Base-by-base conservation (phyloP, 495 filamentous ascomycete genomes). In the Penicillium crystallinum region DNA sequence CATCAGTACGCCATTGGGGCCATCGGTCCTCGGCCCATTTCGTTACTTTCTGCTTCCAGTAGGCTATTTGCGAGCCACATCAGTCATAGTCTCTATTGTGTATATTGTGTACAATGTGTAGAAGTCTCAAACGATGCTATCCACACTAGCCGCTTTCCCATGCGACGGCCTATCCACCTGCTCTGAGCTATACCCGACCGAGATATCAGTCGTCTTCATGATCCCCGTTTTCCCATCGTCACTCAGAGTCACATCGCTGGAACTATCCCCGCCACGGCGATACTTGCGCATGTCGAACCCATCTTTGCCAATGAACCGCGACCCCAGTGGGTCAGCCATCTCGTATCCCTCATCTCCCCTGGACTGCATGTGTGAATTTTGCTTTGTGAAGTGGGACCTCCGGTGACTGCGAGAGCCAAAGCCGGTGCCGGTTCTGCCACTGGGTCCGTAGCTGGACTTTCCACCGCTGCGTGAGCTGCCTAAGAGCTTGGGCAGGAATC, bases 251-350 rank as follows among this genome's bases (percentile, higher is more conserved):
- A 49, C 45, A 4, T 63, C 40, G 49, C 62, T 65, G 0, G 40
- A 49, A 56, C 52, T 63, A 55, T 63, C 56, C 0, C 47, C 53
- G 4, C 50, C 34, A 1, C 56, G 51, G 15, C 41, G 49, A 35
- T 67, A 67, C 50, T 67, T 67, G 1, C 54, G 53, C 64, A 60
- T 58, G 22, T 67, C 58, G 22, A 64, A 61, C 5, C 17, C 19
- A 11, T 51, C 25, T 1, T 23, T 36, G 1, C 8, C 27, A 6
- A 9, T 17, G 7, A 27, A 27, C 23, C 23, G 23, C 23, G 23
- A 27, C 23, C 23, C 23, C 3, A 27, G 23, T 27, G 23, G 23
- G 23, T 27, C 23, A 27, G 23, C 23, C 23, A 27, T 27, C 23
- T 27, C 23, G 23, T 27, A 27, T 27, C 23, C 23, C 7, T 27